Evolutionary conservation across 2,329 filamentous ascomycete species (phyloP), one percentile per base, ranked within the genome.

Genomic region (Apiospora hydei): DNA sequence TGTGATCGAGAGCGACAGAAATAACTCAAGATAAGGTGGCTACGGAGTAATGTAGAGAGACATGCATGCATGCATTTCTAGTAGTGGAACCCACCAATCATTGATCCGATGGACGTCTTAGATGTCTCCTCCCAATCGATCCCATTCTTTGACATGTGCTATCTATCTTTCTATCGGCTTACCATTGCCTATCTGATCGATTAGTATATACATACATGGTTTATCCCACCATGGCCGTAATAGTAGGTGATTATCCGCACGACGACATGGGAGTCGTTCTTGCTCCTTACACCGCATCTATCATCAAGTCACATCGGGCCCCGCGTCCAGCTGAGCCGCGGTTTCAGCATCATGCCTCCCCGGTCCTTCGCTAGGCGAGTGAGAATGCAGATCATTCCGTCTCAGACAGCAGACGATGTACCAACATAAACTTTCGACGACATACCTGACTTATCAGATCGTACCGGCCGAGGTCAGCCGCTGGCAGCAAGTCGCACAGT

Each of bases 271-370:
- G 16, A 46, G 16, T 6, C 13, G 3, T 34, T 6, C 26, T 34
- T 34, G 16, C 30, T 61, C 30, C 53, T 61, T 38, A 61, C 53
- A 61, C 53, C 53, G 53, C 53, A 61, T 38, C 7, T 61, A 61
- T 61, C 30, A 16, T 61, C 21, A 30, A 38, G 53, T 61, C 26
- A 34, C 53, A 61, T 61, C 53, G 53, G 21, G 46, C 46, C 30
- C 49, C 34, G 53, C 30, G 53, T 61, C 30, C 30, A 61, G 53
- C 53, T 34, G 30, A 38, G 49, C 26, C 18, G 53, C 26, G 26
- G 53, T 11, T 61, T 61, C 53, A 49, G 46, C 46, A 38, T 38
- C 53, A 38, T 18, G 26, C 21, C 21, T 10, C 21, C 46, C 18
- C 10, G 5, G 46, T 49, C 6, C 21, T 21, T 49, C 21, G 46